Percentiles rank a stretch among this genome's conserved stretches.
Evolutionary conservation across 2,329 filamentous ascomycete genomes (phyloP).

Genomic region (Aspergillus fijiensis): DNA sequence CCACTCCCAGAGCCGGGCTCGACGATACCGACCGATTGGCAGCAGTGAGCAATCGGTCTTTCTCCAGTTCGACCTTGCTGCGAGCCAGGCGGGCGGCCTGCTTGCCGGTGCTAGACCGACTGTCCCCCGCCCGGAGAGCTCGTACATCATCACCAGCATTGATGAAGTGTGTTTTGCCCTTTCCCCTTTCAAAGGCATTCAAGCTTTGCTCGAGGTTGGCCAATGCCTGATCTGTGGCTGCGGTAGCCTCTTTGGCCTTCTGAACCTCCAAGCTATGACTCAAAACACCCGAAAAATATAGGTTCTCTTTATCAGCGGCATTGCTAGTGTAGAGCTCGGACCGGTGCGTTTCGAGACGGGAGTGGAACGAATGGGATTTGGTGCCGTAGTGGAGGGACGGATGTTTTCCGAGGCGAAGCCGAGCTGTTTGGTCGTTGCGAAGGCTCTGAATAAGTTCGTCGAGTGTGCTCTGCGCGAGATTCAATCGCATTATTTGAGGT

Average conservation of each 20-base stretch:
- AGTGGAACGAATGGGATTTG: conserved; percentile 56
- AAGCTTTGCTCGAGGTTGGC: conserved; percentile 60
- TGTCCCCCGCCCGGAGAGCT: conserved; percentile 38
- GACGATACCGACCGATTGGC: conserved; percentile 42
- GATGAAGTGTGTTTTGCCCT: conserved; percentile 53
- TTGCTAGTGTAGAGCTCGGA: conserved; percentile 58
- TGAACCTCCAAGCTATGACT: conserved; percentile 58
- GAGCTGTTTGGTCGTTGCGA: conserved; percentile 43
- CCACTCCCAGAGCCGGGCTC: conserved; percentile 41
- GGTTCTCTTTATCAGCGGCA: conserved; percentile 43
- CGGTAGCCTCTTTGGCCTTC: conserved; percentile 55
- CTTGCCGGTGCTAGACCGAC: conserved; percentile 30
- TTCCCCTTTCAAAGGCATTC: conserved; percentile 59
- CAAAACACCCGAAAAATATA: conserved; percentile 58
- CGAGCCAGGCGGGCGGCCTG: conserved; percentile 30
- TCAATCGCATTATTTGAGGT: conserved; percentile 48
- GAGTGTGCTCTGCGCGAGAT: conserved; percentile 45
- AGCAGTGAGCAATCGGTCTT: conserved; percentile 41
- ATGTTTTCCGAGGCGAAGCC: conserved; percentile 49
- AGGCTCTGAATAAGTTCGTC: conserved; percentile 48
- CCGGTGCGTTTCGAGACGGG: conserved; percentile 53
- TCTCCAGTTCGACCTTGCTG: conserved; percentile 42
- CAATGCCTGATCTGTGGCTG: conserved; percentile 59
- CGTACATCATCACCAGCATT: conserved; percentile 38
- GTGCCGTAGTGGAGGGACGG: conserved; percentile 59